These are phyloP conservation scores for Macaranga tanarius DNA, from an alignment of 441 rosid species.

Conservation along the genomic window DNA sequence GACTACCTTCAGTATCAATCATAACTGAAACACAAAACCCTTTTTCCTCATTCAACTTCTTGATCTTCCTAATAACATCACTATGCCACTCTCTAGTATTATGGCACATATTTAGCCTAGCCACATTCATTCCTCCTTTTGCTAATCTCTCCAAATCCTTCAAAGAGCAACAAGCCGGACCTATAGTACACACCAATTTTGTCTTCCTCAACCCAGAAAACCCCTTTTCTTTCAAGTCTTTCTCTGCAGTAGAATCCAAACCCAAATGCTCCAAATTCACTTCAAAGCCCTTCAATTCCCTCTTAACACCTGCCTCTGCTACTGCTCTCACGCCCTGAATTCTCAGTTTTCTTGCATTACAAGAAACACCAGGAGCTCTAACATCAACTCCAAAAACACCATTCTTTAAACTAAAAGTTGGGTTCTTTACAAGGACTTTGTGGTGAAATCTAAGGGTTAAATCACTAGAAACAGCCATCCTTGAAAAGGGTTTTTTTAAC, in stretches of 20 bases:
- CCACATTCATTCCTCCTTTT: constrained; percentile 73
- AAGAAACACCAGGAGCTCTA: constrained; percentile 17
- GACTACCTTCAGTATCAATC: constrained; percentile 84
- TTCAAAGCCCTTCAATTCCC: constrained; percentile 22
- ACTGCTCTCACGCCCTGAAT: constrained; percentile 35
- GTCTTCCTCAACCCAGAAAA: constrained; percentile 75
- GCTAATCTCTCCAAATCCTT: constrained; percentile 69
- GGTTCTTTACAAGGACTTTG: constrained; percentile 19
- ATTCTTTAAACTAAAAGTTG: constrained; percentile 26
- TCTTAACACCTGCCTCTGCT: constrained; percentile 29
- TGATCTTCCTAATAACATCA: constrained; percentile 62
- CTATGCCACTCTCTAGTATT: constrained; percentile 65
- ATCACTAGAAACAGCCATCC: constrained; percentile 46
- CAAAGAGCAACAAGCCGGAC: constrained; percentile 59
- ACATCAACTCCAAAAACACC: constrained; percentile 23
- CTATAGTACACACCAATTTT: constrained; percentile 74
- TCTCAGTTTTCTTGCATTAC: constrained; percentile 29
- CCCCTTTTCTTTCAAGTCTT: constrained; percentile 62
- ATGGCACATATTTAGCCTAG: constrained; percentile 79
- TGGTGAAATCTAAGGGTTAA: constrained; percentile 29
- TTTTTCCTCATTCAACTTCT: constrained; percentile 50
- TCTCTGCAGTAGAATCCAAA: constrained; percentile 52
- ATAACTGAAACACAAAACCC: constrained; percentile 63
- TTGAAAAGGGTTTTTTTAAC: neutral
- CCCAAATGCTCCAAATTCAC: constrained; percentile 28